Evolutionary conservation across 352 stramenopile genomes (phyloP).

Genomic region (Elongisporangium prolatum): DNA sequence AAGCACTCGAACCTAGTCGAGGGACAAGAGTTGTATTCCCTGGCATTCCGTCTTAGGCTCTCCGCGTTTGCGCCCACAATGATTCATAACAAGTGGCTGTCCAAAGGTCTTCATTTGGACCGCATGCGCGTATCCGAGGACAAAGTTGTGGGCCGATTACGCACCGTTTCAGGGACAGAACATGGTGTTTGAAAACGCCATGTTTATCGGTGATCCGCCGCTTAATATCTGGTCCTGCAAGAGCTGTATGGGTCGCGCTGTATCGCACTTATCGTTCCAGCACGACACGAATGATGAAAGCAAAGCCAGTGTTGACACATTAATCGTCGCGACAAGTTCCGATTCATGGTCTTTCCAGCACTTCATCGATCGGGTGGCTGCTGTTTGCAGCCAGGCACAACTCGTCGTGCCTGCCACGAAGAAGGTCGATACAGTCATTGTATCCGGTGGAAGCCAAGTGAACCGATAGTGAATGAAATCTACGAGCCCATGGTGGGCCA

Average conservation of each 20-base stretch:
- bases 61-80: conserved; percentile 2
- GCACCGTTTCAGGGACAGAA: conserved; percentile 17
- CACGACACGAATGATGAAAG: neutral
- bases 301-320: conserved; percentile 9
- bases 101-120: conserved; percentile 10
- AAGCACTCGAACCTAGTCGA: conserved; percentile 16
- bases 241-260: conserved; percentile 15
- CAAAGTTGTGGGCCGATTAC: conserved; percentile 15
- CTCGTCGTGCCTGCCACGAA: conserved; percentile 13
- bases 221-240: conserved; percentile 18
- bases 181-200: conserved; percentile 18
- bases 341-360: conserved; percentile 31
- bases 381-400: conserved; percentile 24
- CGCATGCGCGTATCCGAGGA: conserved; percentile 20
- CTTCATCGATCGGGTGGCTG: conserved; percentile 23
- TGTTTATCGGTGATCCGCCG: conserved; percentile 15
- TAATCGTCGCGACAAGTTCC: conserved; percentile 17
- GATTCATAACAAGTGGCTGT: conserved; percentile 15
- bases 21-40: conserved; percentile 21
- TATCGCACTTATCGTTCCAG: conserved; percentile 16
- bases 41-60: conserved; percentile 16
- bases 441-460: conserved; percentile 11
- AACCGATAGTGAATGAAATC: conserved; percentile 20
- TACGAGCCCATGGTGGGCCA: conserved; percentile 18
- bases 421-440: conserved; percentile 15